phyloP scores from a whole-genome alignment of 768 basidiomycete genomes.

The Serendipita sp. region DNA sequence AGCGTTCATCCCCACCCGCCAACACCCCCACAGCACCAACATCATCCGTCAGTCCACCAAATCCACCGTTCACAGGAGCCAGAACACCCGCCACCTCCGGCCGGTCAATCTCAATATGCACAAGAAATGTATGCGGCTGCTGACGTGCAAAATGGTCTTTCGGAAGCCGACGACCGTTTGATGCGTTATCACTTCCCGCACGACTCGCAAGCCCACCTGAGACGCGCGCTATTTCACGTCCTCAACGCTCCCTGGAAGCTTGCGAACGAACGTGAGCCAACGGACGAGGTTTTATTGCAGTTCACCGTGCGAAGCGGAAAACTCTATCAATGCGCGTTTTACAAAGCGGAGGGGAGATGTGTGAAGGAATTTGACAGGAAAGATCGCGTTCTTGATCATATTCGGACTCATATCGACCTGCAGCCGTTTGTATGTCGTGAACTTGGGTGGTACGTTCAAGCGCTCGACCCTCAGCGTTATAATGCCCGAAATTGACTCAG shows the following conservation, averaged over 20 bases:
- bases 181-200: slow-evolving; percentile 2
- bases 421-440: slow-evolving; percentile 1
- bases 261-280: slow-evolving; percentile 3
- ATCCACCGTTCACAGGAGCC: neutral
- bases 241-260: neutral
- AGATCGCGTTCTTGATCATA: slow-evolving; percentile 2
- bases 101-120: neutral
- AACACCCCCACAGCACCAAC: neutral
- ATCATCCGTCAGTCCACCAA: neutral
- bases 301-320: neutral
- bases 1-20: neutral
- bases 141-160: neutral
- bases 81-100: neutral
- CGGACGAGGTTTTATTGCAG: neutral
- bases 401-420: neutral
- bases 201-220: neutral
- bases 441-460: neutral
- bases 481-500: neutral
- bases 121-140: neutral
- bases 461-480: neutral
- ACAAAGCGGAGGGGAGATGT: neutral
- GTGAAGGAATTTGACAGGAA: slow-evolving; percentile 3
- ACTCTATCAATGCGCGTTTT: slow-evolving; percentile 1
- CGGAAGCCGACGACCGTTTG: slow-evolving; percentile 3
- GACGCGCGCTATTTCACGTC: slow-evolving; percentile 2